These are phyloP conservation scores for Viridothelium virens DNA, from an alignment of 495 filamentous ascomycete genomes.

Conservation along the genomic window DNA sequence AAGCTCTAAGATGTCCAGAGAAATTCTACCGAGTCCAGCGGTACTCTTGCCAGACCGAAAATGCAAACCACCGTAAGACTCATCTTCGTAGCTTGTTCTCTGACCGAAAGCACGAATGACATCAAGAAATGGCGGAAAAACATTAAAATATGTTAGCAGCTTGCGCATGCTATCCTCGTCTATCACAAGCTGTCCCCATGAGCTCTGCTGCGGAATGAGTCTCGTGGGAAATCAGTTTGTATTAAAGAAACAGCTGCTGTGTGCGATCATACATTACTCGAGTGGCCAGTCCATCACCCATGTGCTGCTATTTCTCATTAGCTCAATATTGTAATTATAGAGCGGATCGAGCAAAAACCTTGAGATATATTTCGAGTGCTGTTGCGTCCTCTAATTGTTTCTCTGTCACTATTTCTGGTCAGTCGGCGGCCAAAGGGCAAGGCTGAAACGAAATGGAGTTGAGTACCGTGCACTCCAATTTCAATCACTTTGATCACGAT, in stretches of 20 bases:
- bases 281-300: background rate
- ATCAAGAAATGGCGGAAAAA: conserved; percentile 3
- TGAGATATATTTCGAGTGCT: background rate
- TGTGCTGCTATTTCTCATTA: background rate
- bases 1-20: background rate
- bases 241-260: background rate
- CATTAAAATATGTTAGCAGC: background rate
- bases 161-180: conserved; percentile 3
- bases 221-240: background rate
- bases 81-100: background rate
- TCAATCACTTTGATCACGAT: background rate
- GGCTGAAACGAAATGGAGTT: background rate
- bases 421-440: background rate
- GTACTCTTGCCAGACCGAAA: background rate
- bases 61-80: background rate
- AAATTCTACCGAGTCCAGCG: background rate
- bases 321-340: background rate
- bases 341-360: background rate
- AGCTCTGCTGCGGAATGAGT: conserved; percentile 8
- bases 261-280: background rate
- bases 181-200: background rate
- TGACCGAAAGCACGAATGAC: conserved; percentile 1
- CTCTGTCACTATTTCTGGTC: background rate
- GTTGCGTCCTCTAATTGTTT: background rate
- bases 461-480: background rate